These are phyloP conservation scores for Pilatotrama ljubarskyi DNA, from an alignment of 768 basidiomycete genomes.

Conservation along the genomic window DNA sequence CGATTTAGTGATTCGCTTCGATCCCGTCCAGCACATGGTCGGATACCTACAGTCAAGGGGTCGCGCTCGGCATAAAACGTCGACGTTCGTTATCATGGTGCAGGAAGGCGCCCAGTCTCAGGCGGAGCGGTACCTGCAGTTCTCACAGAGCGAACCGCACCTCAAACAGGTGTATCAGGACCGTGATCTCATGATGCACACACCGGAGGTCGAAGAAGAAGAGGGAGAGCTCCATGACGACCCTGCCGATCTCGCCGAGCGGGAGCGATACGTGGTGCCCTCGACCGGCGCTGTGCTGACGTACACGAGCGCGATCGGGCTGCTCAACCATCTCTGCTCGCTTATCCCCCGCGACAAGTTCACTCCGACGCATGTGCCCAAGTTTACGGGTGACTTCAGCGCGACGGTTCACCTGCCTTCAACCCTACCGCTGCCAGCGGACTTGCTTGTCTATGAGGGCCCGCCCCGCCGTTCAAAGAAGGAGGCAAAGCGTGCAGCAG, in stretches of 20 bases:
- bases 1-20: slow-evolving; percentile 85
- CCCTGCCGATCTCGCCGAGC: slow-evolving; percentile 56
- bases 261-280: slow-evolving; percentile 74
- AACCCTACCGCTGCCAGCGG: slow-evolving; percentile 57
- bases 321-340: slow-evolving; percentile 76
- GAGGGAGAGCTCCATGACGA: slow-evolving; percentile 44
- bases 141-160: slow-evolving; percentile 62
- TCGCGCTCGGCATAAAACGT: slow-evolving; percentile 72
- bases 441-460: slow-evolving; percentile 58
- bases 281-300: slow-evolving; percentile 78
- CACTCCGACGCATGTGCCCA: slow-evolving; percentile 59
- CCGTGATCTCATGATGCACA: slow-evolving; percentile 33
- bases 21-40: slow-evolving; percentile 77
- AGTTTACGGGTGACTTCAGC: slow-evolving; percentile 61
- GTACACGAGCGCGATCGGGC: slow-evolving; percentile 69
- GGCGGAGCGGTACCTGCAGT: slow-evolving; percentile 55
- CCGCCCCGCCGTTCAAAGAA: slow-evolving; percentile 66
- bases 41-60: slow-evolving; percentile 91
- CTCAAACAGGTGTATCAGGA: slow-evolving; percentile 63
- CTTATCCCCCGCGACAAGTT: slow-evolving; percentile 73
- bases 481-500: slow-evolving; percentile 81
- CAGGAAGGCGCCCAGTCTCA: slow-evolving; percentile 57
- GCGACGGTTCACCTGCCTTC: slow-evolving; percentile 65
- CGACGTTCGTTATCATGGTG: slow-evolving; percentile 82
- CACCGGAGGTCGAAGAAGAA: slow-evolving; percentile 37